Evolutionary conservation across 2,329 filamentous ascomycete genomes (phyloP).

Genomic region (Aplosporella prunicola): DNA sequence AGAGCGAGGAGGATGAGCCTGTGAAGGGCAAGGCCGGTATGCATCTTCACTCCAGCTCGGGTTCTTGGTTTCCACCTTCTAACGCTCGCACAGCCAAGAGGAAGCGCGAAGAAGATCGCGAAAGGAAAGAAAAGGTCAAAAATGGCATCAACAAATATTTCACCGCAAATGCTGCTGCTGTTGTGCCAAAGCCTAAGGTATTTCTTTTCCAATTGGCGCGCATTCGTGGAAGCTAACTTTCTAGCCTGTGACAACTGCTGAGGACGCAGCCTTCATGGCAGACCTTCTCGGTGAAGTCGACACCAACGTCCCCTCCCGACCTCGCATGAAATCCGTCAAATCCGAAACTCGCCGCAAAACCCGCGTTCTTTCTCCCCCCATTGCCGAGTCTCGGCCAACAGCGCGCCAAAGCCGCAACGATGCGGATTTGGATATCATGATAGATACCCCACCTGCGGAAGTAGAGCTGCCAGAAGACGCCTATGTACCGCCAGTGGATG

Average conservation of each 20-base stretch:
- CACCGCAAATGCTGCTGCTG: slow-evolving; percentile 57
- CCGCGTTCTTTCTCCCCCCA: slow-evolving; percentile 68
- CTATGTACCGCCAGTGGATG: slow-evolving; percentile 45
- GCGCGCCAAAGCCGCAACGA: slow-evolving; percentile 17
- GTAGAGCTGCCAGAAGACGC: slow-evolving; percentile 45
- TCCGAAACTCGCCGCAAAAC: slow-evolving; percentile 69
- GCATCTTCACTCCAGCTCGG: slow-evolving; percentile 9
- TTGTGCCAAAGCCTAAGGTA: slow-evolving; percentile 74
- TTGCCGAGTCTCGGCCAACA: slow-evolving; percentile 37
- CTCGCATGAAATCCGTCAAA: slow-evolving; percentile 55
- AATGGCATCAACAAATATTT: slow-evolving; percentile 94
- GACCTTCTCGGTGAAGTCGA: slow-evolving; percentile 83
- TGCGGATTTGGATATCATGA: slow-evolving; percentile 35
- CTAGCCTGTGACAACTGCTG: slow-evolving; percentile 64
- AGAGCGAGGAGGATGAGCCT: slow-evolving; percentile 62
- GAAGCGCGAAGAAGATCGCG: slow-evolving; percentile 77
- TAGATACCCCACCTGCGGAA: slow-evolving; percentile 30
- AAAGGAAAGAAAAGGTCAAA: slow-evolving; percentile 77
- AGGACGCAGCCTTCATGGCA: slow-evolving; percentile 79
- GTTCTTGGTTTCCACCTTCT: neutral
- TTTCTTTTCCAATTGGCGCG: no score
- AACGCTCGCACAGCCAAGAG: slow-evolving; percentile 55
- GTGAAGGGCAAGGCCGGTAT: slow-evolving; percentile 50
- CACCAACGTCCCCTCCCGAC: slow-evolving; percentile 55
- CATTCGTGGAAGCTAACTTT: no score